Base-by-base conservation (phyloP, 1,284 basidiomycete species). In the Amylostereum areolatum region DNA sequence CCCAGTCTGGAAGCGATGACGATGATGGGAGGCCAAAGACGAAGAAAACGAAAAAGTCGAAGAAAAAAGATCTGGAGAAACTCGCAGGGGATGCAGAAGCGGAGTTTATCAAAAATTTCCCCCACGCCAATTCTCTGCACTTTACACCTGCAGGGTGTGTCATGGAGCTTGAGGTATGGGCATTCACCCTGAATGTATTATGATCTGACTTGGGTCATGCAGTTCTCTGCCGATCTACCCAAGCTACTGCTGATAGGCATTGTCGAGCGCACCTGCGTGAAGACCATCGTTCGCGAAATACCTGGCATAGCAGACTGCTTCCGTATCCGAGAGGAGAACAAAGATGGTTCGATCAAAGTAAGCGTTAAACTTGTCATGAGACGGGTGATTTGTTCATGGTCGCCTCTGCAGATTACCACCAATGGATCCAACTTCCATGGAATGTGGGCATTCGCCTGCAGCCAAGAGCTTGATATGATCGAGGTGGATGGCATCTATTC, bases 371-470 rank as follows among this genome's bases (percentile, higher is more conserved):
- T 18, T 46, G 43, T 34, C 30, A 12, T 50, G 48, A 18, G 18
- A 18, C 18, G 18, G 18, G 18, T 18, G 18, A 18, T 18, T 18
- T 18, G 18, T 18, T 40, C 35, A 45, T 28, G 42, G 40, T 24
- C 29, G 32, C 33, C 27, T 32, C 5, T 36, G 30, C 58, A 89
- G 86, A 71, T 91, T 24, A 83, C 83, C 32, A 91, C 89, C 1
- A 91, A 97, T 62, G 94, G 94, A 8, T 95, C 92, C 41, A 99
- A 98, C 69, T 81, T 99, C 60, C 74, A 74, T 39, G 95, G 94
- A 25, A 81, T 97, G 60, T 98, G 97, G 95, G 75, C 83, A 51
- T 92, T 92, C 62, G 85, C 86, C 18, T 75, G 81, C 57, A 78
- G 78, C 49, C 64, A 70, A 27, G 79, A 72, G 30, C 77, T 81